A percentile compares a stretch with the other conserved stretches of the same genome.
These are phyloP conservation scores for Cenchrus americanus DNA, from an alignment of 176 grass and related monocot genomes.

Conservation along the genomic window DNA sequence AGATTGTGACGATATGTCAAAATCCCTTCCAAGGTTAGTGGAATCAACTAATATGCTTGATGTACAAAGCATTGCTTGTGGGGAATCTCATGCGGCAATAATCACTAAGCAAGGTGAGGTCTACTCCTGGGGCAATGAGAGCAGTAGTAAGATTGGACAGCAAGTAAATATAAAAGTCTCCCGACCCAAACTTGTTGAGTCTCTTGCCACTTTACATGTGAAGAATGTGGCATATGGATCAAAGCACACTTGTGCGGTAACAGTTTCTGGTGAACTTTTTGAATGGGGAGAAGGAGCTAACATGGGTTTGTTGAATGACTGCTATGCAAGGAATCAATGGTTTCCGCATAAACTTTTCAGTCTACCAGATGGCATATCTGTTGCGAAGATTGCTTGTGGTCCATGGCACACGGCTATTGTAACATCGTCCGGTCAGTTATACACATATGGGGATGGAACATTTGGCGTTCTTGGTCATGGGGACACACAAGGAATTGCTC, in stretches of 20 bases:
- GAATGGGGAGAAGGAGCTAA: conserved; percentile 72
- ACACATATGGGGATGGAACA: conserved; percentile 90
- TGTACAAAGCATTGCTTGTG: conserved; percentile 76
- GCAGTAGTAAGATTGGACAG: conserved; percentile 52
- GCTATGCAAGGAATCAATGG: conserved; percentile 60
- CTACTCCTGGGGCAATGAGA: conserved; percentile 84
- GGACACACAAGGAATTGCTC: conserved; percentile 61
- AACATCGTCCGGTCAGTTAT: conserved; percentile 77
- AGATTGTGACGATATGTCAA: conserved; percentile 46
- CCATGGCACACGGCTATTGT: conserved; percentile 90
- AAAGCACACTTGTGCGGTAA: conserved; percentile 79
- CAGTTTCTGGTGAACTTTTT: conserved; percentile 80
- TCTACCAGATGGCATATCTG: conserved; percentile 64
- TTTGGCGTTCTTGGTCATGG: conserved; percentile 98
- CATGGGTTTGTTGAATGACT: conserved; percentile 50
- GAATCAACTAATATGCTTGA: conserved; percentile 74
- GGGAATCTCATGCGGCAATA: conserved; percentile 71
- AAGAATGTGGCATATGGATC: conserved; percentile 77
- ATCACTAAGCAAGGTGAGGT: conserved; percentile 94
- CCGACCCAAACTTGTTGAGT: conserved; percentile 60
- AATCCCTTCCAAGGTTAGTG: conserved; percentile 70
- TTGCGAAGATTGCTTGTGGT: conserved; percentile 82
- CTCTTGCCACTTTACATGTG: conserved; percentile 67
- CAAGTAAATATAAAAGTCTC: conserved; percentile 56
- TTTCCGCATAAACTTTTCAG: conserved; percentile 70